phyloP scores from a whole-genome alignment of 2,329 filamentous ascomycete genomes.

The Stachybotrys elegans region DNA sequence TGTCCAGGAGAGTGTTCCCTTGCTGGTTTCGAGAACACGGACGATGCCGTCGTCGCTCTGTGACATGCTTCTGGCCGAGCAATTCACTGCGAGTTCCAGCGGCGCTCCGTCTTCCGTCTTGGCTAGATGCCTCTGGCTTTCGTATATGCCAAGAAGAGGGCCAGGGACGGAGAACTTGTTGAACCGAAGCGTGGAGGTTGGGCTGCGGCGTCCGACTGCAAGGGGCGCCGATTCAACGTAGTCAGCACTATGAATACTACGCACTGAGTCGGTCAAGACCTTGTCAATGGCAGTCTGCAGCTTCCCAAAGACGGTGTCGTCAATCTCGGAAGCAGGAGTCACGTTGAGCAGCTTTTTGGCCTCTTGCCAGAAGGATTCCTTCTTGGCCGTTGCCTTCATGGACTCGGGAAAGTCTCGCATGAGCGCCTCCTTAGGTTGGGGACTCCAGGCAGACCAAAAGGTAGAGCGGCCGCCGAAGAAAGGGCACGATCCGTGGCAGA shows the following conservation, averaged over 20 bases:
- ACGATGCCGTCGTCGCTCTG: slow-evolving; percentile 4
- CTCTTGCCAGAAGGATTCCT: slow-evolving; percentile 4
- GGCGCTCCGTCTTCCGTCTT: slow-evolving; percentile 1
- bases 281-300: slow-evolving; percentile 3
- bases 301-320: slow-evolving; percentile 3
- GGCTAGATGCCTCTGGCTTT: too few relatives aligned
- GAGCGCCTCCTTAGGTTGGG: slow-evolving; percentile 3
- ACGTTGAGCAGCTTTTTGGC: slow-evolving; percentile 3
- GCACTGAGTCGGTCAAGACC: slow-evolving; percentile 2
- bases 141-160: too few relatives aligned
- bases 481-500: slow-evolving; percentile 7
- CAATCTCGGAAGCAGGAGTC: not conserved
- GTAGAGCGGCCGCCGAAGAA: slow-evolving; percentile 8
- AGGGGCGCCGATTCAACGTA: slow-evolving; percentile 4
- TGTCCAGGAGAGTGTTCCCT: slow-evolving; percentile 4
- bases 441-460: slow-evolving; percentile 8
- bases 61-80: slow-evolving; percentile 2
- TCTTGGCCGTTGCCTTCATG: slow-evolving; percentile 2
- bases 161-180: too few relatives aligned
- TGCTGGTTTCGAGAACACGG: slow-evolving; percentile 5
- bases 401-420: slow-evolving; percentile 8
- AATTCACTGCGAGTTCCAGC: slow-evolving; percentile 3
- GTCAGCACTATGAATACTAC: slow-evolving; percentile 1
- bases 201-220: slow-evolving; percentile 3
- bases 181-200: slow-evolving; percentile 2